Conservation (phyloP, 2,329 filamentous ascomycete species). For the Leptoxyphium fumago region DNA sequence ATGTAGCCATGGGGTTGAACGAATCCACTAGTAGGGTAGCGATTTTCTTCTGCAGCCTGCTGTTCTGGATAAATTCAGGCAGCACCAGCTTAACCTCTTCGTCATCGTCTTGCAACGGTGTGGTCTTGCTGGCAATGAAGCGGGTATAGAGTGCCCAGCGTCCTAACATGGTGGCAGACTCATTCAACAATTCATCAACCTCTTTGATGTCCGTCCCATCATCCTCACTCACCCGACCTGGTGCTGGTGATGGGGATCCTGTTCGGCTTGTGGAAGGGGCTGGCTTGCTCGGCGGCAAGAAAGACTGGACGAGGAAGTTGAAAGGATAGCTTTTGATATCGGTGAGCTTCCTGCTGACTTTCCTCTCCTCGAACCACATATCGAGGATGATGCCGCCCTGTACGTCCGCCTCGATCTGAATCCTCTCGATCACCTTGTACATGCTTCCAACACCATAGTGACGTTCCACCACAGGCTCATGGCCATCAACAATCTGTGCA, state of each 20-base stretch:
- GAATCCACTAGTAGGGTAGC: constrained; percentile 57
- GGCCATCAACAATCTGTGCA: constrained; percentile 85
- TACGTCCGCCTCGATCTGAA: constrained; percentile 89
- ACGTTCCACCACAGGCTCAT: constrained; percentile 78
- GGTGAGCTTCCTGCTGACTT: constrained; percentile 70
- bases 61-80: constrained; percentile 62
- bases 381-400: constrained; percentile 93
- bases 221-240: constrained; percentile 59
- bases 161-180: constrained; percentile 82
- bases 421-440: constrained; percentile 79
- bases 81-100: constrained; percentile 36
- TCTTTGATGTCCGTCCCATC: constrained; percentile 95
- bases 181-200: constrained; percentile 71
- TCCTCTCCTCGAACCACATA: constrained; percentile 83
- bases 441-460: constrained; percentile 91
- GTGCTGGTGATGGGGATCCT: constrained; percentile 53
- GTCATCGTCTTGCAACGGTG: constrained; percentile 6
- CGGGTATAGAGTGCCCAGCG: constrained; percentile 86
- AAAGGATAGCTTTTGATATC: constrained; percentile 98
- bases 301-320: constrained; percentile 91
- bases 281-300: constrained; percentile 56
- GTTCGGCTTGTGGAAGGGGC: constrained; percentile 47
- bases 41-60: constrained; percentile 68
- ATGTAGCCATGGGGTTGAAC: constrained; percentile 85
- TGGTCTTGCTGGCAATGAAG: constrained; percentile 77